Percentiles rank a stretch among this genome's conserved stretches.
phyloP scores from a whole-genome alignment of 139 green algal species.

The Helicosporidium sp. region DNA sequence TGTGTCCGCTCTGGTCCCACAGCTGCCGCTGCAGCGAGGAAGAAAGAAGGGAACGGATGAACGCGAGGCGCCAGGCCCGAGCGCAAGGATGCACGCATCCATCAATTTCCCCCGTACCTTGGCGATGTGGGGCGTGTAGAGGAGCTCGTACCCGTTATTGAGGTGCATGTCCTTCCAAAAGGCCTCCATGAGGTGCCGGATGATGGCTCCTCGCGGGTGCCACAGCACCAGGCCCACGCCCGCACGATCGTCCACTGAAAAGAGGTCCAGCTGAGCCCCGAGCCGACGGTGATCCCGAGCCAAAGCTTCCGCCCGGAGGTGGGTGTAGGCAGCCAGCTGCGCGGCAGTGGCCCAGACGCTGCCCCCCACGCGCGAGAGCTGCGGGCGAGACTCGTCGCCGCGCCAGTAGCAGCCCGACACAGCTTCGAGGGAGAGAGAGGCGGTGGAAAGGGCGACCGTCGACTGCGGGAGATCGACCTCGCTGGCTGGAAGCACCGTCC shows the following conservation, averaged over 20 bases:
- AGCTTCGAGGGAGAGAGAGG: conserved; percentile 74
- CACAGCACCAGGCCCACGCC: conserved; percentile 88
- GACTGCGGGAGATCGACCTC: conserved; percentile 68
- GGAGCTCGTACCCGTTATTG: conserved; percentile 61
- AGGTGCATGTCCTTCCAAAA: conserved; percentile 91
- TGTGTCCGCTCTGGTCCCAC: conserved; percentile 88
- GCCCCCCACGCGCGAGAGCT: conserved; percentile 86
- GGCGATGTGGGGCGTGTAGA: conserved; percentile 87
- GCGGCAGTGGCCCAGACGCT: conserved; percentile 65
- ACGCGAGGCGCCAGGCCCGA: background rate
- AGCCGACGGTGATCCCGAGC: conserved; percentile 77
- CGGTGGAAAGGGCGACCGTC: conserved; percentile 60
- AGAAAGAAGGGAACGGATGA: background rate
- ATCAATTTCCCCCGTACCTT: too few species aligned
- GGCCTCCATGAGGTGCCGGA: conserved; percentile 73
- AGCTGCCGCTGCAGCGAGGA: conserved; percentile 61
- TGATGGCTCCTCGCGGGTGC: conserved; percentile 67
- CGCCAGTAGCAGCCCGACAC: conserved; percentile 78
- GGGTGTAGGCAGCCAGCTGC: conserved; percentile 55
- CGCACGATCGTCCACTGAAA: conserved; percentile 58
- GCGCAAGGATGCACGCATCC: too few species aligned
- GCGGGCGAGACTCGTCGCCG: conserved; percentile 66
- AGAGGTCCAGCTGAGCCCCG: conserved; percentile 79
- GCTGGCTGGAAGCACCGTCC: conserved; percentile 87
- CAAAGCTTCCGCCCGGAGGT: conserved; percentile 48